phyloP scores from a whole-genome alignment of 257 asterid genomes.

The Solanum tacnaense region DNA sequence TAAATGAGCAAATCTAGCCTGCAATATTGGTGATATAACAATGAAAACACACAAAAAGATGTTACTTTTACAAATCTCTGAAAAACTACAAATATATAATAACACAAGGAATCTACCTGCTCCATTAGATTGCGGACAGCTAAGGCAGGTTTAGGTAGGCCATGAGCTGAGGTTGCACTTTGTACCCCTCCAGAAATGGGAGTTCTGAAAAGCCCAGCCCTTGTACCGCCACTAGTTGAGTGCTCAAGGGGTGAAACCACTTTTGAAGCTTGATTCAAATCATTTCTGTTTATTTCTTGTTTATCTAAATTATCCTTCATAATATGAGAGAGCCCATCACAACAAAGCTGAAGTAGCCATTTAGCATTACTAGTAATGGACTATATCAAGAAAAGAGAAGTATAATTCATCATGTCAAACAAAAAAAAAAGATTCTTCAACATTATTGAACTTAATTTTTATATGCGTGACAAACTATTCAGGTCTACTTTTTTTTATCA shows the following conservation, averaged over 20 bases:
- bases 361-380: slow-evolving; percentile 32
- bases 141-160: slow-evolving; percentile 86
- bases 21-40: slow-evolving; percentile 8
- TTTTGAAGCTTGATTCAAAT: slow-evolving; percentile 16
- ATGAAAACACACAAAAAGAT: not conserved
- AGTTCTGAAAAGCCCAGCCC: slow-evolving; percentile 94
- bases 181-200: slow-evolving; percentile 99
- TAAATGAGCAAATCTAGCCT: slow-evolving; percentile 98
- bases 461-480: not conserved
- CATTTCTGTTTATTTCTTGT: slow-evolving; percentile 21
- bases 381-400: slow-evolving; percentile 22
- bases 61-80: not conserved
- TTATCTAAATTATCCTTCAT: slow-evolving; percentile 60
- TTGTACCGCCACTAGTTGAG: slow-evolving; percentile 57
- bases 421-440: not conserved
- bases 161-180: slow-evolving; percentile 96
- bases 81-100: not conserved
- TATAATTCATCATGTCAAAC: slow-evolving; percentile 11
- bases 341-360: slow-evolving; percentile 35
- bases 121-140: slow-evolving; percentile 98
- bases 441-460: not conserved
- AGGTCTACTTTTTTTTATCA: not conserved
- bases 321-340: slow-evolving; percentile 57
- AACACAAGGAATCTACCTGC: slow-evolving; percentile 39
- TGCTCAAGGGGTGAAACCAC: slow-evolving; percentile 23